Evolutionary conservation across 1,284 basidiomycete species (phyloP).

Genomic region (Trichosporon sp.): DNA sequence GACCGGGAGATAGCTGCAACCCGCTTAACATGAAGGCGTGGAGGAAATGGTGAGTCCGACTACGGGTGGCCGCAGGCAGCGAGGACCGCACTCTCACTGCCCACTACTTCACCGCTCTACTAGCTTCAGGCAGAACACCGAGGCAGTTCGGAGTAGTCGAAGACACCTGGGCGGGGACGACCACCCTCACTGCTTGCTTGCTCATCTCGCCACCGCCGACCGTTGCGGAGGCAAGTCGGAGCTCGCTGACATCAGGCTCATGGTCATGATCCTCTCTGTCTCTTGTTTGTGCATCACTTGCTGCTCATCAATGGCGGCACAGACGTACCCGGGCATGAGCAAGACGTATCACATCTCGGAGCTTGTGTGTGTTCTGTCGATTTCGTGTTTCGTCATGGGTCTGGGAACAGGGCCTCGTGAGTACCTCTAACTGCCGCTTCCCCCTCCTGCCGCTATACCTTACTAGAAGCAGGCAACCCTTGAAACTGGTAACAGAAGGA

Average conservation of each 20-base stretch:
- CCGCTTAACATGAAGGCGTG: conserved; percentile 45
- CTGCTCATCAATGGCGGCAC: conserved; percentile 70
- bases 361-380: conserved; percentile 70
- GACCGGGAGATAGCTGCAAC: conserved; percentile 41
- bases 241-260: conserved; percentile 33
- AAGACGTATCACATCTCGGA: conserved; percentile 65
- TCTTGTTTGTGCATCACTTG: conserved; percentile 66
- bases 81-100: too few species aligned
- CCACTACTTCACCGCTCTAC: too few species aligned
- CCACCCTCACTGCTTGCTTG: too few species aligned
- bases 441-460: too few species aligned
- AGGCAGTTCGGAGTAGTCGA: too few species aligned
- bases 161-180: too few species aligned
- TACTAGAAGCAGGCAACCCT: too few species aligned
- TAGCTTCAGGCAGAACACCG: too few species aligned
- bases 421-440: conserved; percentile 18
- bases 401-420: conserved; percentile 60
- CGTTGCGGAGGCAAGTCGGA: too few species aligned
- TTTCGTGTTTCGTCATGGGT: conserved; percentile 68
- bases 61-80: too few species aligned
- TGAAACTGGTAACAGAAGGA: too few species aligned
- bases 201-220: too few species aligned
- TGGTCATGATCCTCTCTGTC: conserved; percentile 40
- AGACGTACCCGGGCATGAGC: conserved; percentile 67
- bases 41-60: conserved; percentile 46